Percentiles rank a stretch among this genome's conserved stretches.
phyloP scores from a whole-genome alignment of 1,284 basidiomycete genomes.

The Pyrrhoderma lamaoense region DNA sequence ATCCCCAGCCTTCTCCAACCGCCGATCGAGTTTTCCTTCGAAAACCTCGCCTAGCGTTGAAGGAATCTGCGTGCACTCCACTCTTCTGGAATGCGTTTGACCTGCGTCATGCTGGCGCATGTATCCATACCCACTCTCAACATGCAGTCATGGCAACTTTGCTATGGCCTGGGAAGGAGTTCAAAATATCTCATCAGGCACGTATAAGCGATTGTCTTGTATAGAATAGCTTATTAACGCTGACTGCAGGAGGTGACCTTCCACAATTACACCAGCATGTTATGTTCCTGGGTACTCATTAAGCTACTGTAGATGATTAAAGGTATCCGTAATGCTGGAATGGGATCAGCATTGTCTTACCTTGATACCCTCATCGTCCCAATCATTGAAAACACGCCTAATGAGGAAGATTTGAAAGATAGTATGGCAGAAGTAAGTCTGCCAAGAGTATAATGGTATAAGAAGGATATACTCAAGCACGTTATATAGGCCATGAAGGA shows the following conservation, averaged over 20 bases:
- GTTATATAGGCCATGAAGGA: slow-evolving; percentile 59
- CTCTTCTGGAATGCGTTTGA: slow-evolving; percentile 91
- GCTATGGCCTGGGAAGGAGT: slow-evolving; percentile 60
- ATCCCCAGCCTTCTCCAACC: slow-evolving; percentile 60
- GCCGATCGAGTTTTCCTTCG: slow-evolving; percentile 68
- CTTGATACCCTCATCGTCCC: slow-evolving; percentile 80
- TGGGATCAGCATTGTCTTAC: slow-evolving; percentile 65
- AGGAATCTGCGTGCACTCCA: slow-evolving; percentile 79
- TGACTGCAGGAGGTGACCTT: not conserved
- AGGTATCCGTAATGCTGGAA: slow-evolving; percentile 72
- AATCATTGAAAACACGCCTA: slow-evolving; percentile 84
- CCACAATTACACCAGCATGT: slow-evolving; percentile 32
- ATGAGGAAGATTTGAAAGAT: slow-evolving; percentile 80
- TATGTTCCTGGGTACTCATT: not conserved
- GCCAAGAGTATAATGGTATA: too few species aligned
- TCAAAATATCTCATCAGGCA: slow-evolving; percentile 75
- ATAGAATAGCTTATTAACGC: not conserved
- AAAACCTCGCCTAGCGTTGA: slow-evolving; percentile 58
- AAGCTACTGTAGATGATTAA: slow-evolving; percentile 75
- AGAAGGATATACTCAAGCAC: not conserved
- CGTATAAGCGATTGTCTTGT: slow-evolving; percentile 14
- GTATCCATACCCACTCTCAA: slow-evolving; percentile 85
- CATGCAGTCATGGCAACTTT: slow-evolving; percentile 82
- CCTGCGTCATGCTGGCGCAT: slow-evolving; percentile 66
- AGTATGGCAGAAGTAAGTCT: slow-evolving; percentile 65